Base-by-base conservation (phyloP, 1,284 basidiomycete species). In the Chalciporus sp. region DNA sequence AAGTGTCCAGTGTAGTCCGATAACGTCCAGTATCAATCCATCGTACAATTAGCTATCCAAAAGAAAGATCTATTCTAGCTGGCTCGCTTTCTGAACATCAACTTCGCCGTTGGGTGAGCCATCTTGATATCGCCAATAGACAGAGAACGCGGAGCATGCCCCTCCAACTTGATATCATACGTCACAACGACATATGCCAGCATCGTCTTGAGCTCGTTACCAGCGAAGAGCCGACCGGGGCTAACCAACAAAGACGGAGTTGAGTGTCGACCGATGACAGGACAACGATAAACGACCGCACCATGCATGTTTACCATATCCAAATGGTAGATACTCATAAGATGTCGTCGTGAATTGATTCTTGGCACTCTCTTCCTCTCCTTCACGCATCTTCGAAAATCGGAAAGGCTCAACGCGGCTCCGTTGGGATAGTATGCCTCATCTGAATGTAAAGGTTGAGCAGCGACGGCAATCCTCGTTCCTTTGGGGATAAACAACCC, bases 401-500 rank as follows among this genome's bases (percentile, higher is more conserved):
- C 72, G 62, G 51, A 64, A 72, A 3, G 64, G 64, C 35, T 71
- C 61, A 54, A 72, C 1, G 43, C 55, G 0, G 61, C 50, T 0
- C 69, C 23, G 6, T 23, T 23, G 23, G 23, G 23, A 23, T 23
- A 23, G 23, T 23, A 6, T 4, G 28, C 40, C 7, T 50, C 46
- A 42, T 72, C 64, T 28, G 51, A 61, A 42, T 72, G 70, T 11
- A 54, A 50, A 1, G 67, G 44, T 12, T 31, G 29, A 1, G 61
- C 29, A 1, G 70, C 61, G 31, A 65, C 62, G 27, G 61, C 55
- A 35, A 75, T 39, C 17, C 58, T 45, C 1, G 64, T 55, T 11
- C 75, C 74, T 19, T 65, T 58, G 4, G 76, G 76, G 3, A 78
- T 48, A 26, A 63, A 59, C 4, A 70, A 70, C 2, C 76, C 76